These are phyloP conservation scores for Neophaeococcomyces aloes DNA, from an alignment of 2,329 filamentous ascomycete species.

Conservation along the genomic window DNA sequence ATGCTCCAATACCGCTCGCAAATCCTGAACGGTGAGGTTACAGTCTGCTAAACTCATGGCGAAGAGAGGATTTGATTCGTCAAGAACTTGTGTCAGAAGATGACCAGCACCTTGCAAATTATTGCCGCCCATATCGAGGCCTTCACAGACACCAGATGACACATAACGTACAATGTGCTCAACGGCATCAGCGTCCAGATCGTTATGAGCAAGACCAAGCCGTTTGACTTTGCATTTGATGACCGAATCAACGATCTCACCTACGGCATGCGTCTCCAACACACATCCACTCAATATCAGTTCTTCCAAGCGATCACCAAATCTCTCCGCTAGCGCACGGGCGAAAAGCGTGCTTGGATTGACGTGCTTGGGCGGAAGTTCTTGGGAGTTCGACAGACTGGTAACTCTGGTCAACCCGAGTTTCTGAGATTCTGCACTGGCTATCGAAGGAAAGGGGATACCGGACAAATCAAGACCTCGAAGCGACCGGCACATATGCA, in stretches of 20 bases:
- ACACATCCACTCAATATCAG: slow-evolving; percentile 73
- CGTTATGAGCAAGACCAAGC: slow-evolving; percentile 73
- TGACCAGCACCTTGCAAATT: slow-evolving; percentile 45
- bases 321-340: slow-evolving; percentile 63
- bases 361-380: slow-evolving; percentile 20
- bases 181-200: slow-evolving; percentile 62
- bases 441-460: slow-evolving; percentile 54
- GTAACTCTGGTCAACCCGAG: slow-evolving; percentile 13
- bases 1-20: slow-evolving; percentile 65
- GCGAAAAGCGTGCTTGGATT: slow-evolving; percentile 59
- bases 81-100: slow-evolving; percentile 42
- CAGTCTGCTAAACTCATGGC: slow-evolving; percentile 80
- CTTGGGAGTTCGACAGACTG: slow-evolving; percentile 10
- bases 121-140: slow-evolving; percentile 81
- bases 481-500: slow-evolving; percentile 79
- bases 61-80: slow-evolving; percentile 51
- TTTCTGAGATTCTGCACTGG: slow-evolving; percentile 14
- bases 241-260: slow-evolving; percentile 70
- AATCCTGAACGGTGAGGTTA: slow-evolving; percentile 60
- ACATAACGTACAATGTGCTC: slow-evolving; percentile 68
- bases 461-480: slow-evolving; percentile 79
- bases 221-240: slow-evolving; percentile 65
- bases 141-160: slow-evolving; percentile 66
- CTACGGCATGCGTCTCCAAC: slow-evolving; percentile 59
- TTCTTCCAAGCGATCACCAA: slow-evolving; percentile 69